Conservation (phyloP, 805 yeast species). For the Starmera amethionina region DNA sequence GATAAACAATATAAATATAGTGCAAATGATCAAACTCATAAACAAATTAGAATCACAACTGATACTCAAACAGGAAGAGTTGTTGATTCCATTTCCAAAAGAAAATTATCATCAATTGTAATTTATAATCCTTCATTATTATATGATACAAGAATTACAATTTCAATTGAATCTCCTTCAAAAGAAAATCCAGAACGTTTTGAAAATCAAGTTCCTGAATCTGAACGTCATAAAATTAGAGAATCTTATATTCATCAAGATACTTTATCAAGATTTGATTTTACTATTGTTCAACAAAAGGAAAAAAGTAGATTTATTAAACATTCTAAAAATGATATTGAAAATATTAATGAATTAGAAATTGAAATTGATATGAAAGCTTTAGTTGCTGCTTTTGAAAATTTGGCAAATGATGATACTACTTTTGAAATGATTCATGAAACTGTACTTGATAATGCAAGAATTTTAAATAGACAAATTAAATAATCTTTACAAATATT, state of each 20-base stretch:
- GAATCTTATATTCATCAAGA: slow-evolving; percentile 63
- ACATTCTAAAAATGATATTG: not conserved
- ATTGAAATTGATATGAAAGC: slow-evolving; percentile 38
- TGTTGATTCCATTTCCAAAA: slow-evolving; percentile 62
- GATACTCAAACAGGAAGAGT: slow-evolving; percentile 60
- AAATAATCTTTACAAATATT: too few species aligned
- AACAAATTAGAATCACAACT: slow-evolving; percentile 53
- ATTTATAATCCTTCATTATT: slow-evolving; percentile 67
- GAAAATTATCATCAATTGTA: slow-evolving; percentile 61
- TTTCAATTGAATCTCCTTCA: slow-evolving; percentile 71
- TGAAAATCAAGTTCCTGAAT: slow-evolving; percentile 40
- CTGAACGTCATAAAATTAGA: slow-evolving; percentile 64
- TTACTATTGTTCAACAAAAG: slow-evolving; percentile 43
- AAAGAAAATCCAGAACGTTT: slow-evolving; percentile 46
- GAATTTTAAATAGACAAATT: slow-evolving; percentile 24
- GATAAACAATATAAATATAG: slow-evolving; percentile 56
- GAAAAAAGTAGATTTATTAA: slow-evolving; percentile 14
- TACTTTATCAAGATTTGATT: slow-evolving; percentile 63
- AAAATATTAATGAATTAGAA: slow-evolving; percentile 35
- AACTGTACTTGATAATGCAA: slow-evolving; percentile 51
- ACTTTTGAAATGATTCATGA: slow-evolving; percentile 51
- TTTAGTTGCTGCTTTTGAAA: slow-evolving; percentile 29
- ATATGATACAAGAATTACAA: slow-evolving; percentile 67
- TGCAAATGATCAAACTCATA: slow-evolving; percentile 56
- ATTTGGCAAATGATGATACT: slow-evolving; percentile 34